These are phyloP conservation scores for Nicotiana rustica DNA, from an alignment of 305 asterid species.

Conservation along the genomic window DNA sequence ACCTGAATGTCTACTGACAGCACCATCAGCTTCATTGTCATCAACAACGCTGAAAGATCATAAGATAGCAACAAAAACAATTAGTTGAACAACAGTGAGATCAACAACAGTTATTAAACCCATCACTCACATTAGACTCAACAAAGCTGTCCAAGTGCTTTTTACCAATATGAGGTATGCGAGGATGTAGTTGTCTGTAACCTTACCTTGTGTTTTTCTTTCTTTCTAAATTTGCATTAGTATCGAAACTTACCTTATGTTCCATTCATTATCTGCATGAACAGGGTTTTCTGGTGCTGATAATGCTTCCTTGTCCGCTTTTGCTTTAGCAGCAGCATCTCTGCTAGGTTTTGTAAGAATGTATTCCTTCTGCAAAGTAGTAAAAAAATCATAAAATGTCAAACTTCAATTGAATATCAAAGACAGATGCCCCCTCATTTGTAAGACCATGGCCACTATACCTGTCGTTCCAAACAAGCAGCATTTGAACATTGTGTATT, in stretches of 20 bases:
- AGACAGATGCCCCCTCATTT: neutral
- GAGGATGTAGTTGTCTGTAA: neutral
- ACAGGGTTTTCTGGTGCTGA: conserved; percentile 60
- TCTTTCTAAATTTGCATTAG: neutral
- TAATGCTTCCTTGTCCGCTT: conserved; percentile 62
- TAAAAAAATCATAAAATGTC: conserved; percentile 20
- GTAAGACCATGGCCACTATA: conserved; percentile 36
- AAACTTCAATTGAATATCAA: conserved; percentile 19
- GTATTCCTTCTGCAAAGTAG: conserved; percentile 74
- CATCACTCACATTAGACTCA: neutral
- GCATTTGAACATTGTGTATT: conserved; percentile 93
- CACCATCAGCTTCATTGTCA: conserved; percentile 57
- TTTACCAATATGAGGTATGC: conserved; percentile 3
- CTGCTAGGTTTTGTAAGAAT: conserved; percentile 78
- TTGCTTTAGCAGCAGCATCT: conserved; percentile 87
- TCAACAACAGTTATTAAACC: too few species aligned
- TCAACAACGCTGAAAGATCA: conserved; percentile 74
- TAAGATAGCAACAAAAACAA: conserved; percentile 37
- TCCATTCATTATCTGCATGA: conserved; percentile 94
- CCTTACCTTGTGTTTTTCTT: neutral
- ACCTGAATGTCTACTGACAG: conserved; percentile 66
- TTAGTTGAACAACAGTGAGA: neutral
- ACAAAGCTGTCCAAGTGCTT: neutral
- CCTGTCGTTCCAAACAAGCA: conserved; percentile 98
- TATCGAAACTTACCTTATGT: conserved; percentile 66